Percentiles rank a stretch among this genome's conserved stretches.
These are phyloP conservation scores for Ceriops tagal DNA, from an alignment of 345 rosid genomes.

Conservation along the genomic window DNA sequence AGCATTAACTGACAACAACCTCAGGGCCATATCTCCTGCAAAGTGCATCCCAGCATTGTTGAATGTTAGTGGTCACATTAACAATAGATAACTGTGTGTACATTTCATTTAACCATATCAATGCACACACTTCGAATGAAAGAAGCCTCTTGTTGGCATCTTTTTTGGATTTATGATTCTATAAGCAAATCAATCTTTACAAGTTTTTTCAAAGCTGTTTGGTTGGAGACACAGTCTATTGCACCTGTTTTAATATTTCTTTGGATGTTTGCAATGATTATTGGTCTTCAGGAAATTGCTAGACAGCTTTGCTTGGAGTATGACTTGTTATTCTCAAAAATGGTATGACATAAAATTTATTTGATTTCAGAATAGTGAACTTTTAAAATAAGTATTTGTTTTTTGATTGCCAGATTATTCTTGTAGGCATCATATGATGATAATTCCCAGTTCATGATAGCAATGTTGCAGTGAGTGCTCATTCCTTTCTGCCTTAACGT, in stretches of 20 bases:
- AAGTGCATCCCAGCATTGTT: background rate
- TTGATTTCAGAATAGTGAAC: slow-evolving; percentile 6
- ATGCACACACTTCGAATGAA: background rate
- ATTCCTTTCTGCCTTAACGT: background rate
- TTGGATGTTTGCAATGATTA: slow-evolving; percentile 16
- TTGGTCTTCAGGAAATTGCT: slow-evolving; percentile 66
- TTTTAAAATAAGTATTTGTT: slow-evolving; percentile 7
- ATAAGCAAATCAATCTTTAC: background rate
- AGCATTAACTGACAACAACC: background rate
- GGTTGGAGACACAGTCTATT: background rate
- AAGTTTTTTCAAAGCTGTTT: background rate
- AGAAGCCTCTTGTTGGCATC: background rate
- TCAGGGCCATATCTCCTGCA: background rate
- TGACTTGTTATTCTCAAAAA: slow-evolving; percentile 75
- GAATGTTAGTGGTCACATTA: background rate
- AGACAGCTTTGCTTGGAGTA: slow-evolving; percentile 84
- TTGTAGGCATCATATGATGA: slow-evolving; percentile 91
- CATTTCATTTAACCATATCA: background rate
- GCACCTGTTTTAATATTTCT: background rate
- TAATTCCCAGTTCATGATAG: slow-evolving; percentile 78
- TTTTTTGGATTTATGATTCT: background rate
- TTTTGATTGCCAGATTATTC: slow-evolving; percentile 23
- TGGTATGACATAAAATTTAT: slow-evolving; percentile 40
- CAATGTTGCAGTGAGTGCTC: slow-evolving; percentile 66
- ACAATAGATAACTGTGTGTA: background rate